phyloP scores from a whole-genome alignment of 1,139 yeast species.

The Magnusiomyces sp. region DNA sequence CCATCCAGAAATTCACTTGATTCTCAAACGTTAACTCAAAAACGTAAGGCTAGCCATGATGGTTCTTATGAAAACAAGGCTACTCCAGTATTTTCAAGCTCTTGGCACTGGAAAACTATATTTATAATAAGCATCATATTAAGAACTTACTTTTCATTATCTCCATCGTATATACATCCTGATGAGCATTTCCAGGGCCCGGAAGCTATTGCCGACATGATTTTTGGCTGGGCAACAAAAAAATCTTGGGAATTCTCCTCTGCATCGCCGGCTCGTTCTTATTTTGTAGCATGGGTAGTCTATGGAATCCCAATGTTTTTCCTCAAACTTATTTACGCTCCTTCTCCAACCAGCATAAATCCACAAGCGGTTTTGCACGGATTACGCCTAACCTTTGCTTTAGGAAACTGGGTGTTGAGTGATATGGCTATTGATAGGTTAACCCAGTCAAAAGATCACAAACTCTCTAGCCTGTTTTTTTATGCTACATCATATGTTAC shows the following conservation, averaged over 20 bases:
- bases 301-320: conserved; percentile 55
- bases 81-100: conserved; percentile 13
- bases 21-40: neutral
- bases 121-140: conserved; percentile 35
- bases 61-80: neutral
- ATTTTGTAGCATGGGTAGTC: conserved; percentile 54
- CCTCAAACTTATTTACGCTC: conserved; percentile 18
- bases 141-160: conserved; percentile 51
- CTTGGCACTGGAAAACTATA: conserved; percentile 25
- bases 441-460: conserved; percentile 51
- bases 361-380: conserved; percentile 44
- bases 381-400: conserved; percentile 48
- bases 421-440: conserved; percentile 42
- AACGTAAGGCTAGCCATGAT: neutral
- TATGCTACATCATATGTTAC: conserved; percentile 73
- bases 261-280: conserved; percentile 59
- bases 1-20: neutral
- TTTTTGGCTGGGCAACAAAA: conserved; percentile 45
- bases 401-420: conserved; percentile 50
- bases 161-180: conserved; percentile 87
- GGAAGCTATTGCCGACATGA: conserved; percentile 50
- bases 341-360: conserved; percentile 15
- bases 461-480: conserved; percentile 56
- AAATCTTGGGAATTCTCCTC: conserved; percentile 80
- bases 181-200: conserved; percentile 94